These are phyloP conservation scores for Corymbia citriodora DNA, from an alignment of 441 rosid species.

Conservation along the genomic window DNA sequence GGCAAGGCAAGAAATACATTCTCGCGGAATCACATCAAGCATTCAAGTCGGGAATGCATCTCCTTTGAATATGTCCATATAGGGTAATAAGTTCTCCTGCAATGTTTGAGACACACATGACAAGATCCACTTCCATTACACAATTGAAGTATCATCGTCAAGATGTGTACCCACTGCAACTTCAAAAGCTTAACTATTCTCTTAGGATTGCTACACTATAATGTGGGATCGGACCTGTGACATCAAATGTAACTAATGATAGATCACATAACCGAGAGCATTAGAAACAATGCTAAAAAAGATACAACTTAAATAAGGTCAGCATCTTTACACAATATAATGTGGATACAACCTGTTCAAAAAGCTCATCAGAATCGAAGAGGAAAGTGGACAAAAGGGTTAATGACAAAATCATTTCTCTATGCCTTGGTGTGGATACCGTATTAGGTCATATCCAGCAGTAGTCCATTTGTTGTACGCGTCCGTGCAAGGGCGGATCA, in stretches of 20 bases:
- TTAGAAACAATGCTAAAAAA: background rate
- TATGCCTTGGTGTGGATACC: slow-evolving; percentile 87
- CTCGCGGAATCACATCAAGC: background rate
- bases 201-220: background rate
- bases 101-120: background rate
- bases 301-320: background rate
- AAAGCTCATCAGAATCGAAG: background rate
- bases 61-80: background rate
- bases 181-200: background rate
- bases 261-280: background rate
- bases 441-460: slow-evolving; percentile 89
- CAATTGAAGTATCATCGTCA: background rate
- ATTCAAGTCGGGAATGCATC: background rate
- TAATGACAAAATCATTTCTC: slow-evolving; percentile 47
- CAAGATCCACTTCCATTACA: background rate
- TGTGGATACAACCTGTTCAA: background rate
- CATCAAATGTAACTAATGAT: background rate
- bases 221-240: background rate
- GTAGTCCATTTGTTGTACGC: slow-evolving; percentile 97
- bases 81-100: background rate
- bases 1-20: background rate
- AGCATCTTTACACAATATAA: background rate
- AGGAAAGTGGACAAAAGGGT: background rate
- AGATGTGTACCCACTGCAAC: background rate
- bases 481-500: slow-evolving; percentile 77